phyloP scores from a whole-genome alignment of 768 basidiomycete species.

The Epithele typhae region DNA sequence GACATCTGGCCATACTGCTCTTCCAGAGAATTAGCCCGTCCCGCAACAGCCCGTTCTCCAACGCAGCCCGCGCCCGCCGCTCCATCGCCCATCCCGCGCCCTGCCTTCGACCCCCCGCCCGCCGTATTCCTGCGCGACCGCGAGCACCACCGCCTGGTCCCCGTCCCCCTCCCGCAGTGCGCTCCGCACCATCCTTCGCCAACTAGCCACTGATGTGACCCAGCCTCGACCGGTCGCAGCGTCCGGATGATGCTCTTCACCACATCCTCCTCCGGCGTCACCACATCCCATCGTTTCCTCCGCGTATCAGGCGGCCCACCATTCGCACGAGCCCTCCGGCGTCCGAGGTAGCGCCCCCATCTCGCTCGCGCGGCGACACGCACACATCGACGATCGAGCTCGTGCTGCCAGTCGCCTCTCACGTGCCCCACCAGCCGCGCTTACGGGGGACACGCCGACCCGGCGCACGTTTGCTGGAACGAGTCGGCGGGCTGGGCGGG shows the following conservation, averaged over 20 bases:
- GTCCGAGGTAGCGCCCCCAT: conserved; percentile 91
- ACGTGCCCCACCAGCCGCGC: conserved; percentile 89
- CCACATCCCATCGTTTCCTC: conserved; percentile 53
- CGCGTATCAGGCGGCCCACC: conserved; percentile 71
- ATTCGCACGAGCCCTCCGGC: conserved; percentile 79
- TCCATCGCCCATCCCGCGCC: conserved; percentile 48
- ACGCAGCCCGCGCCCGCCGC: conserved; percentile 79
- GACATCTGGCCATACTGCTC: conserved; percentile 88
- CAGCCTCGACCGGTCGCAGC: conserved; percentile 81
- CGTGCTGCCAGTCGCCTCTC: conserved; percentile 92
- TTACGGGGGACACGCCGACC: conserved; percentile 87
- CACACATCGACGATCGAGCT: conserved; percentile 90
- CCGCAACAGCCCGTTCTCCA: conserved; percentile 88
- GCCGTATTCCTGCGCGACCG: conserved; percentile 63
- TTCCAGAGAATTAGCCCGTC: conserved; percentile 94
- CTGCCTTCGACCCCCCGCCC: no score
- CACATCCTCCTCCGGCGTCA: conserved; percentile 88
- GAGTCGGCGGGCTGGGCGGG: conserved; percentile 79
- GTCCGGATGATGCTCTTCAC: conserved; percentile 80
- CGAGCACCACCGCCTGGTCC: conserved; percentile 83
- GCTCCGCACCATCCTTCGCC: conserved; percentile 77
- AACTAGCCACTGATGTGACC: conserved; percentile 65
- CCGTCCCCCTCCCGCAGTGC: conserved; percentile 88
- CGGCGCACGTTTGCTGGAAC: conserved; percentile 94
- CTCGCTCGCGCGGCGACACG: conserved; percentile 80